A percentile compares a stretch with the other conserved stretches of the same genome.
Conservation (phyloP, 2,329 filamentous ascomycete genomes). For the Stemphylium beticola region DNA sequence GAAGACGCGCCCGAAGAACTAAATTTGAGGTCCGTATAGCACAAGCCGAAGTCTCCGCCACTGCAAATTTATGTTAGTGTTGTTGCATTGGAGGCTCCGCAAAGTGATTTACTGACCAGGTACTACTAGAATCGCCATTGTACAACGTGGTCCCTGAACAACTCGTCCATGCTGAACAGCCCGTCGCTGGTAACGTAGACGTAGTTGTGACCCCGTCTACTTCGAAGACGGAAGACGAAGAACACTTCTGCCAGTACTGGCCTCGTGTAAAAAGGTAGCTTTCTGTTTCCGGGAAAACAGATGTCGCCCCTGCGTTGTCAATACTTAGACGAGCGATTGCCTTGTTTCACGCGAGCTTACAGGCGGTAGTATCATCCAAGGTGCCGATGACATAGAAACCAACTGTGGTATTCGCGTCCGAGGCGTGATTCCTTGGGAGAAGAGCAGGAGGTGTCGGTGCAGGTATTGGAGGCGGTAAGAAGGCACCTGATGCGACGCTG, state of each 20-base stretch:
- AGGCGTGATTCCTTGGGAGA: neutral
- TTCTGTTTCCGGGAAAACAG: neutral
- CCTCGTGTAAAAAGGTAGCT: constrained; percentile 5
- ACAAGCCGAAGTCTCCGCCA: neutral
- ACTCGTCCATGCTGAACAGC: constrained; percentile 4
- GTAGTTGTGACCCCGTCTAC: neutral
- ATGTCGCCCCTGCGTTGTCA: neutral
- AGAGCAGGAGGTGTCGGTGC: constrained; percentile 1
- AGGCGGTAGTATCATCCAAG: neutral
- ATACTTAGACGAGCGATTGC: neutral
- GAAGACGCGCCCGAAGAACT: neutral
- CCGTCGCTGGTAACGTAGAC: neutral
- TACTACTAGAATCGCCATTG: neutral
- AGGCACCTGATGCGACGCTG: neutral
- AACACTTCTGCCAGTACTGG: constrained; percentile 2
- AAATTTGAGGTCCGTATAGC: constrained; percentile 3
- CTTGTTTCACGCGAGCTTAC: neutral
- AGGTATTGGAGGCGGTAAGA: constrained; percentile 1
- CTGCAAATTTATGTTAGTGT: neutral
- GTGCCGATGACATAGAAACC: neutral
- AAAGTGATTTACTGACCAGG: neutral
- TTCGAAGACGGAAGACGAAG: neutral
- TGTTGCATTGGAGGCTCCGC: too few relatives aligned
- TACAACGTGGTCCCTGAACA: constrained; percentile 2
- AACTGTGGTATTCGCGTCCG: neutral